phyloP scores from a whole-genome alignment of 345 rosid species.

The Aquilaria sinensis region DNA sequence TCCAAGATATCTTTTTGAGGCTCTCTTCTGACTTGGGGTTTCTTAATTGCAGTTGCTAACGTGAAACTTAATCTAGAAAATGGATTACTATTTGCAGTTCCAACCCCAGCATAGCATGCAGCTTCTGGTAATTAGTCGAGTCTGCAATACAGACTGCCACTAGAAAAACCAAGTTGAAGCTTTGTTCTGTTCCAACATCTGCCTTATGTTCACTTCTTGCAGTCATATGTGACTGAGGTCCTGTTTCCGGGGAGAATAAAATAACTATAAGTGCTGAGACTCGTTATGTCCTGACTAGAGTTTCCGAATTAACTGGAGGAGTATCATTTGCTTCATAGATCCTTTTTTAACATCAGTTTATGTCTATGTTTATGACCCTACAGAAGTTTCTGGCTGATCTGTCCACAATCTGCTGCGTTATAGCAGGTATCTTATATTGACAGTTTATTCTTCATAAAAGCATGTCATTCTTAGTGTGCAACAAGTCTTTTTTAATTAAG shows the following conservation, averaged over 20 bases:
- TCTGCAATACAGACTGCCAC: slow-evolving; percentile 72
- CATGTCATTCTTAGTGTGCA: not conserved
- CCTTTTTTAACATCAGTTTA: slow-evolving; percentile 24
- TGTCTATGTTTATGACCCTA: too few relatives aligned
- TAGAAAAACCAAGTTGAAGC: slow-evolving; percentile 63
- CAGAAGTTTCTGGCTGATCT: too few relatives aligned
- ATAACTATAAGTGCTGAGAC: slow-evolving; percentile 82
- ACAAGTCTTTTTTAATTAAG: slow-evolving; percentile 34
- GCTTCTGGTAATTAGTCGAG: slow-evolving; percentile 68
- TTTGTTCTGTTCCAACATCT: slow-evolving; percentile 7
- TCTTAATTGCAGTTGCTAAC: slow-evolving; percentile 54
- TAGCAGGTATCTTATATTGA: too few relatives aligned
- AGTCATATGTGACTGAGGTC: not conserved
- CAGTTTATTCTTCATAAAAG: not conserved
- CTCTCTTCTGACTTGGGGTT: slow-evolving; percentile 10
- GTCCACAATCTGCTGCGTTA: too few relatives aligned
- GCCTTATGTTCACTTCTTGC: not conserved
- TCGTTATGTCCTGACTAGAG: slow-evolving; percentile 79
- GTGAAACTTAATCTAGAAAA: slow-evolving; percentile 54
- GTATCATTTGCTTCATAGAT: slow-evolving; percentile 79
- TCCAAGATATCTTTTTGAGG: slow-evolving; percentile 2
- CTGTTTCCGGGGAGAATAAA: slow-evolving; percentile 54
- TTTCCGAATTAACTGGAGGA: slow-evolving; percentile 80
- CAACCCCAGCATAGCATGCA: slow-evolving; percentile 74
- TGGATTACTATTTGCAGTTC: slow-evolving; percentile 77